Base-by-base conservation (phyloP, 768 basidiomycete genomes). In the Coprinopsis strossmayeri region DNA sequence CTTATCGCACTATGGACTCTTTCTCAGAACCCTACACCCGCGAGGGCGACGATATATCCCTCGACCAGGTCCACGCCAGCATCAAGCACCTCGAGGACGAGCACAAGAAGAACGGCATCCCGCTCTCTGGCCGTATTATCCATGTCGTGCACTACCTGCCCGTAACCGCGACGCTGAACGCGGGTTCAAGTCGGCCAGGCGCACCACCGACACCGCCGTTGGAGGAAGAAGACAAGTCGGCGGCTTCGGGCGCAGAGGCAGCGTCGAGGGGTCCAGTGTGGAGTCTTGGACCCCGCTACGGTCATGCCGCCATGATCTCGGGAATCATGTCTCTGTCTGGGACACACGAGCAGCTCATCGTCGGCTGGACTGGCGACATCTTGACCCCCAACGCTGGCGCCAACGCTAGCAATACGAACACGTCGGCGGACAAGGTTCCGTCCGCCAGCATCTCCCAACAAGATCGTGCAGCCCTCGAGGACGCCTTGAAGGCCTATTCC, bases 301-400 rank as follows among this genome's bases (percentile, higher is more conserved):
- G 93, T 15, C 96, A 98, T 61, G 79, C 90, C 7, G 95, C 95
- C 10, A 92, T 98, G 88, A 86, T 93, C 51, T 87, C 86, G 38
- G 95, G 95, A 26, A 92, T 97, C 59, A 81, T 84, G 46, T 87
- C 86, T 10, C 78, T 99, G 28, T 76, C 84, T 2, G 70, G 81
- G 11, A 87, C 87, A 0, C 88, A 95, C 65, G 87, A 95, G 57
- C 91, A 98, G 69, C 64, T 95, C 59, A 78, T 97, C 61, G 75
- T 98, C 37, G 95, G 92, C 18, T 95, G 96, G 89, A 89, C 90
- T 0, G 95, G 95, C 32, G 92, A 96, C 55, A 77, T 98, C 55
- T 64, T 81, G 43, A 75, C 81, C 10, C 63, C 77, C 1, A 62
- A 67, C 9, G 49, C 53, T n/a, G 10, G 41, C 15, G 40, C 39